Evolutionary conservation across 2,329 filamentous ascomycete genomes (phyloP).

Genomic region (Penicillium sp.): DNA sequence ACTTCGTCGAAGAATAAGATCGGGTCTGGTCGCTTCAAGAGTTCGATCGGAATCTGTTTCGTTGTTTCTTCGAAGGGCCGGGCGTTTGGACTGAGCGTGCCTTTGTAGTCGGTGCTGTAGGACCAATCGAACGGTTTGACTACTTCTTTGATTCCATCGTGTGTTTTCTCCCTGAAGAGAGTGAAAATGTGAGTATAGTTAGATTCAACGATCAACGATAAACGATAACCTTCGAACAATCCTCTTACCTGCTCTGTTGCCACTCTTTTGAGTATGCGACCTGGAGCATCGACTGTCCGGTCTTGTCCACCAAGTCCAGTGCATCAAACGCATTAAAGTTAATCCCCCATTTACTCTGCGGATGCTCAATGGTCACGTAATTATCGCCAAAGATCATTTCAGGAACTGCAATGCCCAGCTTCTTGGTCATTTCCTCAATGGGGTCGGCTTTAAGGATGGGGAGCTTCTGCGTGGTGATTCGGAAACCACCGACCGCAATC

Average conservation of each 20-base stretch:
- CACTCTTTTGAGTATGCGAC: constrained; percentile 92
- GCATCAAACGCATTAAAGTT: constrained; percentile 85
- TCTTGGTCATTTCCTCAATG: constrained; percentile 81
- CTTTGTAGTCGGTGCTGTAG: constrained; percentile 86
- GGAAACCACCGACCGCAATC: constrained; percentile 70
- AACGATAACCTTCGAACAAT: neutral
- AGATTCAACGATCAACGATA: no score
- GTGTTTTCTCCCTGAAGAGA: constrained; percentile 71
- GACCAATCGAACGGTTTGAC: constrained; percentile 99
- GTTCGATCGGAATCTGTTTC: constrained; percentile 77
- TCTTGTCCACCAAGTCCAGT: constrained; percentile 91
- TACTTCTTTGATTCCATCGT: constrained; percentile 86
- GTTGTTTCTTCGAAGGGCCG: constrained; percentile 49
- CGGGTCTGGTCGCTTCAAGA: constrained; percentile 86
- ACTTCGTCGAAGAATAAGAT: constrained; percentile 98
- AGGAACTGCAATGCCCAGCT: constrained; percentile 82
- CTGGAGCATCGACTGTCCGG: constrained; percentile 84
- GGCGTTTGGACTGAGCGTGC: constrained; percentile 59
- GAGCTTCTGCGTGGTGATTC: constrained; percentile 81
- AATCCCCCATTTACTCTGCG: constrained; percentile 75
- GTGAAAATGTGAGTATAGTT: neutral
- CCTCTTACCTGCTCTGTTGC: constrained; percentile 67
- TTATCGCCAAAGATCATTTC: constrained; percentile 99
- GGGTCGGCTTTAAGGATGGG: constrained; percentile 91
- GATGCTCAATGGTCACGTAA: constrained; percentile 73